Percentiles rank a stretch among this genome's conserved stretches.
phyloP scores from a whole-genome alignment of 1,284 basidiomycete genomes.

The Moniliella sp. region DNA sequence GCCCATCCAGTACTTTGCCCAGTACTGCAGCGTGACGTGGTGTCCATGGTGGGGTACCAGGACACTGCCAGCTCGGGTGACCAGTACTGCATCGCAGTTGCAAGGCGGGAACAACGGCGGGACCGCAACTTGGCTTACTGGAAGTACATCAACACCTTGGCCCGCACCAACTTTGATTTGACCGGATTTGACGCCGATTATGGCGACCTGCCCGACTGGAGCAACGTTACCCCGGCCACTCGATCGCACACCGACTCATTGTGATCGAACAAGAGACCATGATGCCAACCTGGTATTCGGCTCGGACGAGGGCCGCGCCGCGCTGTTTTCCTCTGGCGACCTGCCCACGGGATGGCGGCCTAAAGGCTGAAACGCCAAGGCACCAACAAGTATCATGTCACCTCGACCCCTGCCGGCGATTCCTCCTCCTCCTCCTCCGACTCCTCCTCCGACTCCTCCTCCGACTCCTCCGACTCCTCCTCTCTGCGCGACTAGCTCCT shows the following conservation, averaged over 20 bases:
- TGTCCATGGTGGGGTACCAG: conserved; percentile 23
- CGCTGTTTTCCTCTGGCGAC: not conserved
- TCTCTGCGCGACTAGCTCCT: too few relatives aligned
- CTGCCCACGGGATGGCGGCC: not conserved
- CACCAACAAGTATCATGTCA: conserved; percentile 15
- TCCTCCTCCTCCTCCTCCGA: too few relatives aligned
- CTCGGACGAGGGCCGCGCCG: not conserved
- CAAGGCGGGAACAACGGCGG: conserved; percentile 18
- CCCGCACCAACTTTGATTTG: conserved; percentile 14
- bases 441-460: too few relatives aligned
- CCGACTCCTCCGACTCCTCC: too few relatives aligned
- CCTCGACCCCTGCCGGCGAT: too few relatives aligned
- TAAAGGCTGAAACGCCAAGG: not conserved
- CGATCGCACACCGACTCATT: conserved; percentile 10
- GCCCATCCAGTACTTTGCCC: conserved; percentile 17
- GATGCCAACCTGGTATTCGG: conserved; percentile 13
- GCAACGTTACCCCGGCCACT: conserved; percentile 5
- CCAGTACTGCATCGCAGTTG: conserved; percentile 5
- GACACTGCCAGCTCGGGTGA: conserved; percentile 10
- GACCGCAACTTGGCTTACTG: conserved; percentile 26
- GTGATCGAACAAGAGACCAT: conserved; percentile 19
- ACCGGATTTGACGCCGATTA: conserved; percentile 1
- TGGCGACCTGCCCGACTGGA: conserved; percentile 22
- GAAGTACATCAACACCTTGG: conserved; percentile 25
- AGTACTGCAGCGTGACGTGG: conserved; percentile 19